Base-by-base conservation (phyloP, 164 flowering plant genomes). In the Vitis rupestris region DNA sequence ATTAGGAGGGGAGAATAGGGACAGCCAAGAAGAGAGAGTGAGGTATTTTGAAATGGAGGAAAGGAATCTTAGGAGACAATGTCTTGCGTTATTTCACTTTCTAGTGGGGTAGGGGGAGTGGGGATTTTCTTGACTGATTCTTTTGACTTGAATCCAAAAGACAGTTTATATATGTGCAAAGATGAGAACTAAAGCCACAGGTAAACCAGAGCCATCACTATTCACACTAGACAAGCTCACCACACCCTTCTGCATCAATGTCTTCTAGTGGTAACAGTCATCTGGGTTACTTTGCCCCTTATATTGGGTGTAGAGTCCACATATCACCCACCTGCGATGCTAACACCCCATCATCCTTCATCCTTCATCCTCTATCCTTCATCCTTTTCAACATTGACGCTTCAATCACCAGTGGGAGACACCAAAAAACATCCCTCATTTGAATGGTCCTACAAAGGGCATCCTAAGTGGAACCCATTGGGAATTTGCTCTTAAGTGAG, bases 31-130 rank as follows among this genome's bases (percentile, higher is more conserved):
- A 66, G 70, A 68, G 61, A 61, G 63, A 72, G 72, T 50, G 31
- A 54, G 66, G 49, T 61, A 63, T 54, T 47, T 73, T 67, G 51
- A 23, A 63, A 48, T 27, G 66, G 70, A 63, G 74, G 65, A 74
- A 75, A 69, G 74, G 82, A 81, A 81, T 80, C 82, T 74, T 5
- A 76, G 82, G 82, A 64, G 81, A 80, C 82, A 83, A 74, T 55
- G 65, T 47, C 61, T 37, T 52, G 52, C 71, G 85, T 78, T 8
- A 74, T 66, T 74, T 82, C 86, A 82, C 82, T 82, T 82, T 82
- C 85, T 61, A 19, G 76, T 75, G 79, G 81, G 81, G 75, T 13
- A 64, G 56, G 51, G 71, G 64, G 67, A 60, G 68, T 27, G 59
- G 50, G 81, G 48, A 56, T 59, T 71, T 73, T 61, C 72, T 74